Evolutionary conservation across 176 grass and related monocot species (phyloP).

Genomic region (Raddia distichophylla): DNA sequence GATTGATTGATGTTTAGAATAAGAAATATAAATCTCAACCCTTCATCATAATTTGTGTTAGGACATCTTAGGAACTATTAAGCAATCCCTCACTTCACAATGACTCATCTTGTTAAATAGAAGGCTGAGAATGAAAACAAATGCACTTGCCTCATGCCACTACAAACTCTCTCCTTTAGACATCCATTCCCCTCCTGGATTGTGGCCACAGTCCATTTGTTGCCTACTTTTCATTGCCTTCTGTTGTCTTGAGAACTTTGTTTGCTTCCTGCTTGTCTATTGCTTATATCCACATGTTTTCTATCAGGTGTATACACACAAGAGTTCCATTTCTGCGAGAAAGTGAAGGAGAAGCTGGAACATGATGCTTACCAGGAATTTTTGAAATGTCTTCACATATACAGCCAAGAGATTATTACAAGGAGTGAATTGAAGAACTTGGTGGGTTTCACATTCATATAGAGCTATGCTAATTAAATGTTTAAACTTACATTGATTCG

Average conservation of each 20-base stretch:
- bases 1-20: too few species aligned
- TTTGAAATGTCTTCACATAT: conserved; percentile 99
- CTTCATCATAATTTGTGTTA: too few species aligned
- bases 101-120: too few species aligned
- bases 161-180: too few species aligned
- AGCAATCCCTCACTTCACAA: too few species aligned
- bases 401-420: conserved; percentile 97
- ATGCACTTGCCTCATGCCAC: too few species aligned
- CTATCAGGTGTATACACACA: conserved; percentile 75
- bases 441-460: conserved; percentile 57
- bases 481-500: neutral
- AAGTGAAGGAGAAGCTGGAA: conserved; percentile 96
- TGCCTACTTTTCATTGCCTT: neutral
- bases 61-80: too few species aligned
- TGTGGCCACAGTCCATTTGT: too few species aligned
- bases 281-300: conserved; percentile 27
- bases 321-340: conserved; percentile 90
- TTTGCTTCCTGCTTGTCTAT: conserved; percentile 30
- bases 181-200: too few species aligned
- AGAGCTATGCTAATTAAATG: conserved; percentile 8
- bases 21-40: too few species aligned
- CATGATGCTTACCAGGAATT: conserved; percentile 97
- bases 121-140: too few species aligned
- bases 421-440: conserved; percentile 94
- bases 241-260: neutral